phyloP scores from a whole-genome alignment of 2,329 filamentous ascomycete genomes.

The Trichoderma pleuroti region DNA sequence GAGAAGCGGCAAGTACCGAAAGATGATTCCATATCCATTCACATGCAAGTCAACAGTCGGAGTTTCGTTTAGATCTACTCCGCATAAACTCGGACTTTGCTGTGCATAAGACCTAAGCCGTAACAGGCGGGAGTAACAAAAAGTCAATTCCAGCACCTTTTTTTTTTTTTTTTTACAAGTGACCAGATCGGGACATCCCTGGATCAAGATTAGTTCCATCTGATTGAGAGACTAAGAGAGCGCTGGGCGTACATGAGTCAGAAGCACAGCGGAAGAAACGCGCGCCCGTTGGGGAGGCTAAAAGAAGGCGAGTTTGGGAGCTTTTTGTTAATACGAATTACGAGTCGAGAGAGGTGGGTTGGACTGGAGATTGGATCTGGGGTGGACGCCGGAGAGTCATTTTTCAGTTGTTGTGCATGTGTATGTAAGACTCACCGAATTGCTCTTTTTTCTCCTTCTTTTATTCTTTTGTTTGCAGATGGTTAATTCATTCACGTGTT shows the following conservation, averaged over 20 bases:
- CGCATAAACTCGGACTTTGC: neutral
- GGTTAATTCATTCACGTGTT: neutral
- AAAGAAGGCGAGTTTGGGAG: neutral
- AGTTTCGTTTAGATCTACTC: neutral
- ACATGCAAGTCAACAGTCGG: neutral
- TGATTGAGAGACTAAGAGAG: neutral
- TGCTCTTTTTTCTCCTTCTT: neutral
- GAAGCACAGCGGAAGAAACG: neutral
- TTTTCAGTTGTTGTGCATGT: neutral
- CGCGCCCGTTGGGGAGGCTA: neutral
- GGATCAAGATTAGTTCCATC: neutral
- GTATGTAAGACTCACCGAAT: neutral
- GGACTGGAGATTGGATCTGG: neutral
- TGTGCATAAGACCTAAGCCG: neutral
- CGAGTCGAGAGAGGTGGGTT: neutral
- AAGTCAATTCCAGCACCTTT: neutral
- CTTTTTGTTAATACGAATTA: neutral
- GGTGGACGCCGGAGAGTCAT: neutral
- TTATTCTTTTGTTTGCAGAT: neutral
- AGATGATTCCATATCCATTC: neutral
- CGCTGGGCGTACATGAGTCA: neutral
- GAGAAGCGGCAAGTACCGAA: neutral
- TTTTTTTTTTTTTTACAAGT: neutral
- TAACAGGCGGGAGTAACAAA: neutral
- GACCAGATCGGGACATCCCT: neutral